phyloP scores from a whole-genome alignment of 2,329 filamentous ascomycete species.

The Penicillium paneum region DNA sequence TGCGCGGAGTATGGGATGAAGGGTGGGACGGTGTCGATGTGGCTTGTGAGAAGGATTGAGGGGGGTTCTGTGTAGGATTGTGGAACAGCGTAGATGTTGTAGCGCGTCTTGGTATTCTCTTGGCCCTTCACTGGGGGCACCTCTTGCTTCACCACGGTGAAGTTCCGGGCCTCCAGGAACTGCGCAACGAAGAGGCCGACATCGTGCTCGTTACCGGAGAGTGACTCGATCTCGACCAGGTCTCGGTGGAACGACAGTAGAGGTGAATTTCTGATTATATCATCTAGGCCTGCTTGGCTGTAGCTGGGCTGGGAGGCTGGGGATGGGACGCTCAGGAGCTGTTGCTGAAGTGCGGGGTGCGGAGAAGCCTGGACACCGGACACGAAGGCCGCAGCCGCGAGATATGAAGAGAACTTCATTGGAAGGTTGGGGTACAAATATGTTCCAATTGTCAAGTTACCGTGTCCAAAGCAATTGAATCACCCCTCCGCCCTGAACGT shows the following conservation, averaged over 20 bases:
- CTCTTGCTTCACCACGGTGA: constrained; percentile 60
- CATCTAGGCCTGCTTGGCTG: constrained; percentile 23
- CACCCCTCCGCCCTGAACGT: neutral
- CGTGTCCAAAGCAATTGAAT: neutral
- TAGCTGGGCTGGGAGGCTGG: neutral
- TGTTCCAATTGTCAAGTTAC: neutral
- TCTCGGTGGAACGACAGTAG: constrained; percentile 71
- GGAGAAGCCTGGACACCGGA: constrained; percentile 26
- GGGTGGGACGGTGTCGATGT: constrained; percentile 69
- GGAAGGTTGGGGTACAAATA: neutral
- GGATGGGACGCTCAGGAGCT: constrained; percentile 13
- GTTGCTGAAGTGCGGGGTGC: constrained; percentile 26
- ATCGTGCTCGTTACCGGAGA: constrained; percentile 64
- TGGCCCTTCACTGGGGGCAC: constrained; percentile 21
- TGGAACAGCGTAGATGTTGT: constrained; percentile 71
- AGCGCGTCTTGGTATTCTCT: constrained; percentile 45
- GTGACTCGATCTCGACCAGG: constrained; percentile 71
- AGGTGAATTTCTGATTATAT: constrained; percentile 42
- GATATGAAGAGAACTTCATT: constrained; percentile 22
- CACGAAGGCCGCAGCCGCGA: constrained; percentile 20
- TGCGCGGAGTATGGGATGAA: constrained; percentile 52
- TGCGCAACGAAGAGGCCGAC: constrained; percentile 66
- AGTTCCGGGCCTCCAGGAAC: constrained; percentile 61
- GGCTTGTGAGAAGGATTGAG: constrained; percentile 56
- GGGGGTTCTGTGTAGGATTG: constrained; percentile 14